Evolutionary conservation across 2,329 filamentous ascomycete genomes (phyloP).

Genomic region (Neoscytalidium dimidiatum): DNA sequence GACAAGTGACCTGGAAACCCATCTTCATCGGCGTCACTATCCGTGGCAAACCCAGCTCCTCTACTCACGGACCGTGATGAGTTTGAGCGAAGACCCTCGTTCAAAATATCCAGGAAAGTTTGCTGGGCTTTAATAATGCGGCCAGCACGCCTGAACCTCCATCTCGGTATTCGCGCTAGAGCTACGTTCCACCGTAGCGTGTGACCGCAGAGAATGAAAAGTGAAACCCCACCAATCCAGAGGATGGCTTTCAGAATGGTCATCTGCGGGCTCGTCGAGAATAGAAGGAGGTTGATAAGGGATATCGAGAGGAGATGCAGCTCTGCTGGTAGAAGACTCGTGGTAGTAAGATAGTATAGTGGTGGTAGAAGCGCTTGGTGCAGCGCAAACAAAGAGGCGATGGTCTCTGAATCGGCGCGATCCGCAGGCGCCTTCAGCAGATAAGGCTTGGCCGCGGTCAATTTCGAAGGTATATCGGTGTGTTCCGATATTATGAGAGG

Average conservation of each 20-base stretch:
- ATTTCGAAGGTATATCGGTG: conserved; percentile 37
- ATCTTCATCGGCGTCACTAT: conserved; percentile 53
- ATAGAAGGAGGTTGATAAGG: conserved; percentile 77
- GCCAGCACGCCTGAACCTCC: conserved; percentile 73
- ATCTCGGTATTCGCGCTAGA: conserved; percentile 84
- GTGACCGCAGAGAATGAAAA: conserved; percentile 72
- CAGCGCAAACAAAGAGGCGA: conserved; percentile 74
- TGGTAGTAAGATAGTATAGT: conserved; percentile 80
- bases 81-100: conserved; percentile 32
- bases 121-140: conserved; percentile 45
- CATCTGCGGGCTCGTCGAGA: conserved; percentile 65
- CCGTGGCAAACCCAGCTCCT: conserved; percentile 23
- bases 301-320: conserved; percentile 82
- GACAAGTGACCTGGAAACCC: conserved; percentile 19
- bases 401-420: conserved; percentile 56
- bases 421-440: conserved; percentile 35
- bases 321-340: conserved; percentile 83
- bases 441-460: conserved; percentile 36
- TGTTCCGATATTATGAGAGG: conserved; percentile 62
- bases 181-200: conserved; percentile 82
- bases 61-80: conserved; percentile 1
- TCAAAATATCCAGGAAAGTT: conserved; percentile 45
- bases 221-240: conserved; percentile 67
- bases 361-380: conserved; percentile 76
- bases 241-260: conserved; percentile 46